Conservation (phyloP, 805 yeast genomes). For the Candida cerambycidarum region DNA sequence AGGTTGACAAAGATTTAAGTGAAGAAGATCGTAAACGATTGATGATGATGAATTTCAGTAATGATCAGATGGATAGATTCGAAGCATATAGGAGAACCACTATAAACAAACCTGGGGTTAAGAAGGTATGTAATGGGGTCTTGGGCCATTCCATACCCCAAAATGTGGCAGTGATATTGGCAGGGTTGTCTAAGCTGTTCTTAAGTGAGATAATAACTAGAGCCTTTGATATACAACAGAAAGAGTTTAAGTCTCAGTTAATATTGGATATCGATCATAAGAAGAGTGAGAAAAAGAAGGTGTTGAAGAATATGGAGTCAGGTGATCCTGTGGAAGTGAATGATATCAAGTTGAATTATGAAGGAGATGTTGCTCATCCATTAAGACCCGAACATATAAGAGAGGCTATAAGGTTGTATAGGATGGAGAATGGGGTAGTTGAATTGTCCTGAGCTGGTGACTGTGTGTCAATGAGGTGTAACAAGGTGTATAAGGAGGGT, state of each 20-base stretch:
- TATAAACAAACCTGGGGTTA: conserved; percentile 64
- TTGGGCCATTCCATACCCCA: conserved; percentile 78
- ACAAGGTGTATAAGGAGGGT: no score
- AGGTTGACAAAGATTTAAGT: conserved; percentile 23
- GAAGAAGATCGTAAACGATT: conserved; percentile 61
- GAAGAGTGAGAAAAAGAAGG: conserved; percentile 32
- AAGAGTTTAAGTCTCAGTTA: conserved; percentile 46
- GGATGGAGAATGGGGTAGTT: conserved; percentile 50
- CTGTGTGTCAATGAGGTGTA: no score
- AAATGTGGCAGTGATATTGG: conserved; percentile 75
- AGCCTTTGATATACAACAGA: conserved; percentile 69
- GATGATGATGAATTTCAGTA: conserved; percentile 69
- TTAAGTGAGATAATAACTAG: conserved; percentile 87
- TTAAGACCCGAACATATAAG: conserved; percentile 79
- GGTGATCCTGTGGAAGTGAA: conserved; percentile 32
- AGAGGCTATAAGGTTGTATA: conserved; percentile 84
- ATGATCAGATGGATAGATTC: conserved; percentile 83
- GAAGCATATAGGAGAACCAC: conserved; percentile 81
- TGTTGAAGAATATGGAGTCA: conserved; percentile 36
- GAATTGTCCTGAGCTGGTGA: neutral
- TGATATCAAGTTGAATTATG: conserved; percentile 20
- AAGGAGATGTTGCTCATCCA: conserved; percentile 55
- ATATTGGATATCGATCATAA: conserved; percentile 37
- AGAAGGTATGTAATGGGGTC: conserved; percentile 74
- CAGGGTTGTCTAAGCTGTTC: conserved; percentile 85